Percentiles rank a stretch among this genome's conserved stretches.
phyloP scores from a whole-genome alignment of 192 early-diverging fungal species.

The Haplosporangium gracile region DNA sequence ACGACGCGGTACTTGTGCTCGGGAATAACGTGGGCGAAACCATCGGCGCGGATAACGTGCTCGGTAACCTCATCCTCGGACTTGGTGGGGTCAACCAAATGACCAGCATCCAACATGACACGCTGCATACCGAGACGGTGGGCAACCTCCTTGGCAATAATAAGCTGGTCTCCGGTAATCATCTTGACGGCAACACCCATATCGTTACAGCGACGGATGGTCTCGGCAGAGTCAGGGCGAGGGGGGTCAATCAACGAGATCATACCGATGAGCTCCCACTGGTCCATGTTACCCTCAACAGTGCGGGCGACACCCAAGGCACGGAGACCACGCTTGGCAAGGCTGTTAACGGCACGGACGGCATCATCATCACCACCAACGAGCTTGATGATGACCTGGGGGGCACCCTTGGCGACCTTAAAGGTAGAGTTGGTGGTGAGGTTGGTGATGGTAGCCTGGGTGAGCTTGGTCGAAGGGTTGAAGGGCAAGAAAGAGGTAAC shows the following conservation, averaged over 20 bases:
- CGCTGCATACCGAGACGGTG: constrained; percentile 88
- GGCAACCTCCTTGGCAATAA: constrained; percentile 89
- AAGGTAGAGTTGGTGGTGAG: constrained; percentile 79
- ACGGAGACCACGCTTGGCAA: constrained; percentile 81
- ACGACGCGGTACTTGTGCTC: constrained; percentile 99
- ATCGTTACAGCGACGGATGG: constrained; percentile 81
- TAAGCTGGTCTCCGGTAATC: constrained; percentile 91
- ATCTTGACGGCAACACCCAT: constrained; percentile 90
- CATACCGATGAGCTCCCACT: constrained; percentile 85
- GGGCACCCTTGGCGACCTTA: constrained; percentile 94
- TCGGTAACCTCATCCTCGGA: constrained; percentile 87
- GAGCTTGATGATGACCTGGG: constrained; percentile 90
- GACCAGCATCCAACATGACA: constrained; percentile 86
- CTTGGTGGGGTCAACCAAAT: constrained; percentile 81
- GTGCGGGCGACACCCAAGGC: constrained; percentile 92
- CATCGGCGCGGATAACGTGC: constrained; percentile 89
- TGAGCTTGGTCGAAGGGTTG: constrained; percentile 90
- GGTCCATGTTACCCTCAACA: constrained; percentile 70
- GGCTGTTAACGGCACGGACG: constrained; percentile 81
- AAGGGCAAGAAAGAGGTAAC: constrained; percentile 89
- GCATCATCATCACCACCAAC: constrained; percentile 88
- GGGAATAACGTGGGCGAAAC: constrained; percentile 97
- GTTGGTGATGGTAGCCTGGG: constrained; percentile 84
- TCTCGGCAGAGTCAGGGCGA: constrained; percentile 83
- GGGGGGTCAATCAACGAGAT: constrained; percentile 87